A percentile compares a stretch with the other conserved stretches of the same genome.
Conservation (phyloP, 805 yeast species). For the Cyberlindnera mycetangii region DNA sequence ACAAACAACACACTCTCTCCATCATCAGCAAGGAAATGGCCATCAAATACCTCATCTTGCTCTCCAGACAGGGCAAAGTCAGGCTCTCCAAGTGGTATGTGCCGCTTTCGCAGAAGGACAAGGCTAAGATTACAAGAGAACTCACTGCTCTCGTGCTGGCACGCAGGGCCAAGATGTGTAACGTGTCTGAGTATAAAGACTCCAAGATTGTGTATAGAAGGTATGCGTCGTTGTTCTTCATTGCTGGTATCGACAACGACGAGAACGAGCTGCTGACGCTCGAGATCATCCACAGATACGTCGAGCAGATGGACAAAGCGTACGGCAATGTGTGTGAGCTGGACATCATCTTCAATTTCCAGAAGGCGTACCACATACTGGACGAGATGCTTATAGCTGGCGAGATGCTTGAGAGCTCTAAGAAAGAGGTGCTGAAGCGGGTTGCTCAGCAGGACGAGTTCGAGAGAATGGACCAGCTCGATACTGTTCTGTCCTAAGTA, state of each 20-base stretch:
- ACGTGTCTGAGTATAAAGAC: constrained; percentile 37
- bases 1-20: neutral
- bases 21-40: constrained; percentile 65
- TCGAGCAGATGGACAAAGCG: constrained; percentile 93
- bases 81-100: constrained; percentile 92
- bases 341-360: constrained; percentile 94
- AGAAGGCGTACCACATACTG: constrained; percentile 86
- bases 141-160: constrained; percentile 80
- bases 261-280: constrained; percentile 86
- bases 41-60: constrained; percentile 71
- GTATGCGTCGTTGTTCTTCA: constrained; percentile 89
- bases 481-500: constrained; percentile 34
- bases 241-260: constrained; percentile 77
- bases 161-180: constrained; percentile 89
- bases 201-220: constrained; percentile 85
- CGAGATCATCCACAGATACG: constrained; percentile 88
- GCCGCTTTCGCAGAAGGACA: constrained; percentile 80
- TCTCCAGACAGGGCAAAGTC: constrained; percentile 94
- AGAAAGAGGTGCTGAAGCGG: constrained; percentile 71
- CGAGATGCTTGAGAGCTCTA: constrained; percentile 76
- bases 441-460: constrained; percentile 84
- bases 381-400: constrained; percentile 93
- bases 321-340: constrained; percentile 96
- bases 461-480: constrained; percentile 69
- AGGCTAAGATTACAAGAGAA: constrained; percentile 78